Conservation (phyloP, 352 stramenopile genomes). For the Peronospora destructor region DNA sequence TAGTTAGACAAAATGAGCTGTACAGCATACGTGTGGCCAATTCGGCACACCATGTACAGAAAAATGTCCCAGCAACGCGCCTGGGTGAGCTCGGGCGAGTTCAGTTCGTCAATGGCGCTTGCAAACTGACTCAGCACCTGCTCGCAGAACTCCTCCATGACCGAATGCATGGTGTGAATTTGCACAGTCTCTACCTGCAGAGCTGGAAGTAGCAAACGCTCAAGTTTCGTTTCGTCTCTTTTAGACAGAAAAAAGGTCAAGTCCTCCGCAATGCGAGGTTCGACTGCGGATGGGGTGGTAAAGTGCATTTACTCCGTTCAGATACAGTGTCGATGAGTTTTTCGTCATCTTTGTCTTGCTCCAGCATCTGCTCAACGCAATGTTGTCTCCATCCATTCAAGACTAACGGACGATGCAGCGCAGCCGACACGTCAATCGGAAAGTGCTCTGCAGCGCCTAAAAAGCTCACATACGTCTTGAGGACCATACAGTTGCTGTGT, state of each 20-base stretch:
- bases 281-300: slow-evolving; percentile 6
- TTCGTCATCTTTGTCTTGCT: slow-evolving; percentile 19
- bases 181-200: slow-evolving; percentile 54
- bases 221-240: slow-evolving; percentile 5
- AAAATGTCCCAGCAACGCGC: slow-evolving; percentile 66
- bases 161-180: slow-evolving; percentile 66
- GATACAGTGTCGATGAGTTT: slow-evolving; percentile 4
- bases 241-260: slow-evolving; percentile 4
- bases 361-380: slow-evolving; percentile 42
- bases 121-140: slow-evolving; percentile 56
- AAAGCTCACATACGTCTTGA: slow-evolving; percentile 48
- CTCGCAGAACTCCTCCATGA: slow-evolving; percentile 78
- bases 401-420: slow-evolving; percentile 36
- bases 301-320: slow-evolving; percentile 21
- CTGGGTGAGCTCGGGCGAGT: slow-evolving; percentile 36
- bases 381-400: slow-evolving; percentile 53
- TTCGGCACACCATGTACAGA: slow-evolving; percentile 62
- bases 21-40: slow-evolving; percentile 66
- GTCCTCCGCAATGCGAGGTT: slow-evolving; percentile 12
- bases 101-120: slow-evolving; percentile 53
- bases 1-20: slow-evolving; percentile 75
- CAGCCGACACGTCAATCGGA: slow-evolving; percentile 13
- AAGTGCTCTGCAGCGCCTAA: slow-evolving; percentile 47
- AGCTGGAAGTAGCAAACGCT: slow-evolving; percentile 29
- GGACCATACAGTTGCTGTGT: slow-evolving; percentile 29